Conservation (phyloP, 2,329 filamentous ascomycete genomes). For the Venturia nashicola region DNA sequence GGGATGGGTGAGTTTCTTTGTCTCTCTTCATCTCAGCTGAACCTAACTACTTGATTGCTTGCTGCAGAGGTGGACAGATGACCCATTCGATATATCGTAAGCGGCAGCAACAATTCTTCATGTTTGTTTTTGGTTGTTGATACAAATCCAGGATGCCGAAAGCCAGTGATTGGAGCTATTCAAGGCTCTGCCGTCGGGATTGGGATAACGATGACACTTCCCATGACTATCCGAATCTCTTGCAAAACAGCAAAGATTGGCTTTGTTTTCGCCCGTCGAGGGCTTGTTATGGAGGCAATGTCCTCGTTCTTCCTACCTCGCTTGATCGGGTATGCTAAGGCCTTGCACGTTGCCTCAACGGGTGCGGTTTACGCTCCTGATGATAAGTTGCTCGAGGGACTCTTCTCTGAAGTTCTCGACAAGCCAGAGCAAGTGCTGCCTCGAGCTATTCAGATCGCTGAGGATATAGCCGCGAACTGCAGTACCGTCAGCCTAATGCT, state of each 20-base stretch:
- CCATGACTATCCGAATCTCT: conserved; percentile 41
- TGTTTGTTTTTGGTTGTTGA: neutral
- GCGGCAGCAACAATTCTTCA: neutral
- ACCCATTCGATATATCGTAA: conserved; percentile 38
- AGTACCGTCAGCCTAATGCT: conserved; percentile 50
- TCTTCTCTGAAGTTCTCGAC: conserved; percentile 56
- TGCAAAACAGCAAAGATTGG: conserved; percentile 52
- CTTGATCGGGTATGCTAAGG: conserved; percentile 51
- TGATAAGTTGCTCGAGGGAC: conserved; percentile 39
- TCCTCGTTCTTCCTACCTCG: conserved; percentile 61
- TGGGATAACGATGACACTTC: conserved; percentile 49
- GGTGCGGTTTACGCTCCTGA: conserved; percentile 44
- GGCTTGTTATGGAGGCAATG: conserved; percentile 60
- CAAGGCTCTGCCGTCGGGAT: conserved; percentile 45
- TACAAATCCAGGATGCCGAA: conserved; percentile 29
- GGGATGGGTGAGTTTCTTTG: neutral
- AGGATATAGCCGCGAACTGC: conserved; percentile 54
- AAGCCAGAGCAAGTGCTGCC: conserved; percentile 47
- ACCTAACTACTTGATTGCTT: neutral
- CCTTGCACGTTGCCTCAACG: conserved; percentile 54
- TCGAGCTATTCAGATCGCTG: conserved; percentile 52
- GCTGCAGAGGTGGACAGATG: conserved; percentile 29
- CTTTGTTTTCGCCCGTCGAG: conserved; percentile 60
- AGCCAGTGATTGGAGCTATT: conserved; percentile 43
- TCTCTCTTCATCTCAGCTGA: neutral